phyloP scores from a whole-genome alignment of 2,329 filamentous ascomycete species.

The Berkeleyomyces basicola region DNA sequence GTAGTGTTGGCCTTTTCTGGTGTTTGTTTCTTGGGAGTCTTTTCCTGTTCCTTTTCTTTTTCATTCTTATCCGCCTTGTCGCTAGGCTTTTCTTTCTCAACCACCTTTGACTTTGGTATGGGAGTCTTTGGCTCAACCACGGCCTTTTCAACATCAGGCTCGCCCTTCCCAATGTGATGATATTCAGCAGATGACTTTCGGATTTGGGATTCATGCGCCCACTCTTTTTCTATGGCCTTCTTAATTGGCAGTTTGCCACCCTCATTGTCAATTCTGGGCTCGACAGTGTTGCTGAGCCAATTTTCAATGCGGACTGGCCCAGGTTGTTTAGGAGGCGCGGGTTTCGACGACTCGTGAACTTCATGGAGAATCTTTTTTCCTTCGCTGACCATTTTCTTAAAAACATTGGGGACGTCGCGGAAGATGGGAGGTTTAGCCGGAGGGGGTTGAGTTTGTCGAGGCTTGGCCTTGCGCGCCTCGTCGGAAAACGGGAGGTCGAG shows the following conservation, averaged over 20 bases:
- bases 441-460: conserved; percentile 20
- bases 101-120: neutral
- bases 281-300: conserved; percentile 46
- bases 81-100: conserved; percentile 4
- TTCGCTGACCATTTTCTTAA: conserved; percentile 47
- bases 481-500: conserved; percentile 38
- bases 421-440: conserved; percentile 38
- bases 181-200: conserved; percentile 10
- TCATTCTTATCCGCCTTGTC: neutral
- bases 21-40: conserved; percentile 2
- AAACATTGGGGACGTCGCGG: conserved; percentile 42
- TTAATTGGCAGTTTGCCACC: conserved; percentile 17
- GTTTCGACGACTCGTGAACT: conserved; percentile 37
- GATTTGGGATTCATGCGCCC: conserved; percentile 13
- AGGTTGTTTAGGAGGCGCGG: conserved; percentile 34
- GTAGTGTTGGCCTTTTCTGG: neutral
- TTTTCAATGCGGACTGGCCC: conserved; percentile 41
- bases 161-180: neutral
- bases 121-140: neutral
- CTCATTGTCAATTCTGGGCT: conserved; percentile 38
- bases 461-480: conserved; percentile 24
- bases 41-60: conserved; percentile 13
- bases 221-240: conserved; percentile 22
- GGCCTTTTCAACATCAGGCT: neutral
- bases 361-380: conserved; percentile 50